Percentiles rank a stretch among this genome's conserved stretches.
phyloP scores from a whole-genome alignment of 257 asterid species.

The Leonotis leonurus region DNA sequence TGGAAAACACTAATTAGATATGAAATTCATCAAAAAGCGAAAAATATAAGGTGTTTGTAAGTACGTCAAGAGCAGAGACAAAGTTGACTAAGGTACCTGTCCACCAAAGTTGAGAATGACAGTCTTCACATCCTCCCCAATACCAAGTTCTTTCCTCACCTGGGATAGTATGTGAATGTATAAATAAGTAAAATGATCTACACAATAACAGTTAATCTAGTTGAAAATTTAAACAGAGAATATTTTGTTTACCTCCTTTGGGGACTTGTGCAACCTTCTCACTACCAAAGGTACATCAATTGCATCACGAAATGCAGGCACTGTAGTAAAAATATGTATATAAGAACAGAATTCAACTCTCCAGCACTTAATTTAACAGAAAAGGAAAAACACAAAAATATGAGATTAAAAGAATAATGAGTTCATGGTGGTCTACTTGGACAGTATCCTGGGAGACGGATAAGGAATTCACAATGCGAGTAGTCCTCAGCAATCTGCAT shows the following conservation, averaged over 20 bases:
- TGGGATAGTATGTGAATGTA: conserved; percentile 24
- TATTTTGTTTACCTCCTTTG: conserved; percentile 52
- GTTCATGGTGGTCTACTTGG: conserved; percentile 56
- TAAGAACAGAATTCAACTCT: conserved; percentile 5
- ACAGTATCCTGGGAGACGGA: conserved; percentile 97
- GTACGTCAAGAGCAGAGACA: background rate
- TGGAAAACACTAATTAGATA: background rate
- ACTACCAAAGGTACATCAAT: conserved; percentile 95
- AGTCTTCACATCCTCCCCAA: conserved; percentile 67
- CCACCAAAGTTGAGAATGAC: conserved; percentile 98
- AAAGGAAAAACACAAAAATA: background rate
- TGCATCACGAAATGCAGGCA: conserved; percentile 99
- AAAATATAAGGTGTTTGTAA: background rate
- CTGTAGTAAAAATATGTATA: conserved; percentile 28
- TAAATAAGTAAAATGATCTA: conserved; percentile 3
- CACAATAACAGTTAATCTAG: background rate
- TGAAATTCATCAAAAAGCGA: background rate
- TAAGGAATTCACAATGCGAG: conserved; percentile 93
- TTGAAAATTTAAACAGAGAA: background rate
- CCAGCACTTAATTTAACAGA: background rate
- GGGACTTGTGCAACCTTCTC: conserved; percentile 80
- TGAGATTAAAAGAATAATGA: background rate
- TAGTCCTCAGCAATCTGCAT: conserved; percentile 96
- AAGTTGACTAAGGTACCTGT: conserved; percentile 43
- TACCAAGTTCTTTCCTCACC: conserved; percentile 85